phyloP scores from a whole-genome alignment of 495 filamentous ascomycete species.

The Penicillium paxilli region DNA sequence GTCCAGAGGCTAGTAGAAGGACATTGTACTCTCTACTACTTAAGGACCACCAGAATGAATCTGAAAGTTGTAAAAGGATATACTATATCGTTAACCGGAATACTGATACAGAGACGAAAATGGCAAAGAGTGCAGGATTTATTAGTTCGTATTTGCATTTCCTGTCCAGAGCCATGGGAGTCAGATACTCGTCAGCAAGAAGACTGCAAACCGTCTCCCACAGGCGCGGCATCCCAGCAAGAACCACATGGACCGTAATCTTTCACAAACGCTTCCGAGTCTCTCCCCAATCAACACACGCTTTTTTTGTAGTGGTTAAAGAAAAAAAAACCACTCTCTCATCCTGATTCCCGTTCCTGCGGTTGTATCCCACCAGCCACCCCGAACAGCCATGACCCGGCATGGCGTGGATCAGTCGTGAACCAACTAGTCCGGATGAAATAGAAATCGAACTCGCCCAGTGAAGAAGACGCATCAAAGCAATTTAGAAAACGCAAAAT shows the following conservation, averaged over 20 bases:
- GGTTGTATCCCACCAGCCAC: constrained; percentile 1
- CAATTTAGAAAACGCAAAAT: constrained; percentile 29
- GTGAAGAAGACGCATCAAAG: constrained; percentile 7
- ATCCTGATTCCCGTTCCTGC: constrained; percentile 6
- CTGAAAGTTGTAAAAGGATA: too few relatives aligned
- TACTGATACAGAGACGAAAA: background rate
- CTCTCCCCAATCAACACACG: constrained; percentile 1
- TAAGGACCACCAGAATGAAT: too few relatives aligned
- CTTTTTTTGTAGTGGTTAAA: constrained; percentile 18
- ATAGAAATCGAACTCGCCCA: constrained; percentile 3
- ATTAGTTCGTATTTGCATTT: constrained; percentile 31
- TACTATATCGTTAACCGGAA: too few relatives aligned
- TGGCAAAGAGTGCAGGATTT: constrained; percentile 5
- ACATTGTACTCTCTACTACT: too few relatives aligned
- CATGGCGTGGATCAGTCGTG: constrained; percentile 18
- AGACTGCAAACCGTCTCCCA: constrained; percentile 7
- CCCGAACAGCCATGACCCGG: constrained; percentile 12
- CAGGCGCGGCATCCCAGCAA: background rate
- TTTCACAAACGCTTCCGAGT: background rate
- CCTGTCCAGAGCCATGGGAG: constrained; percentile 13
- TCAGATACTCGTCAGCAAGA: constrained; percentile 14
- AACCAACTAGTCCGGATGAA: constrained; percentile 14
- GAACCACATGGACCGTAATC: constrained; percentile 2
- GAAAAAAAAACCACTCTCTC: constrained; percentile 7
- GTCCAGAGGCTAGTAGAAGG: too few relatives aligned